These are phyloP conservation scores for Alternaria gaisen DNA, from an alignment of 2,329 filamentous ascomycete genomes.

Conservation along the genomic window DNA sequence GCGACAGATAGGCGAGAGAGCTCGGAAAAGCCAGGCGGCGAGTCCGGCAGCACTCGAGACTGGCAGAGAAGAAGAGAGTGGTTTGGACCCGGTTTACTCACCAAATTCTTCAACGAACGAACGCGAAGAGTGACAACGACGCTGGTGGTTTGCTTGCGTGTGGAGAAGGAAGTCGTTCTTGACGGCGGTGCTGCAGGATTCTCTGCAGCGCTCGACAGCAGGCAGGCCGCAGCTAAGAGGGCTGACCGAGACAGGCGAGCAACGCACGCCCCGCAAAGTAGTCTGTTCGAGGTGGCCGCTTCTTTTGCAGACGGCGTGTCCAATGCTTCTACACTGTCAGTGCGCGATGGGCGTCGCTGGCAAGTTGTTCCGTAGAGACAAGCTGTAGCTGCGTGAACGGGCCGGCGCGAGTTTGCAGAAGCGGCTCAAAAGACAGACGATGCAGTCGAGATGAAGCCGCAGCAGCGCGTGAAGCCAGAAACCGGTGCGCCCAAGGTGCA, in stretches of 20 bases:
- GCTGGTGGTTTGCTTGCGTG: slow-evolving; percentile 26
- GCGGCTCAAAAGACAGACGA: slow-evolving; percentile 27
- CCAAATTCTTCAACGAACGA: slow-evolving; percentile 39
- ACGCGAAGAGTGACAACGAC: slow-evolving; percentile 22
- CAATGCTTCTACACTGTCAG: slow-evolving; percentile 35
- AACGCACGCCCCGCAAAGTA: slow-evolving; percentile 45
- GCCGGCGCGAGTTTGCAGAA: slow-evolving; percentile 48
- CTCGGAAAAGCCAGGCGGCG: slow-evolving; percentile 43
- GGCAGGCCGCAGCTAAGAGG: slow-evolving; percentile 53
- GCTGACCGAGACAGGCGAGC: slow-evolving; percentile 51
- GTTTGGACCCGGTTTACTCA: slow-evolving; percentile 20
- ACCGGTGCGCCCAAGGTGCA: slow-evolving; percentile 30
- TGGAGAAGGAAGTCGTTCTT: slow-evolving; percentile 44
- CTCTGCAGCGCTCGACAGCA: slow-evolving; percentile 49
- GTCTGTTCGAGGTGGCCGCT: slow-evolving; percentile 37
- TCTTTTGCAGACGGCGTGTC: slow-evolving; percentile 39
- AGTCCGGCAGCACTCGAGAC: slow-evolving; percentile 14
- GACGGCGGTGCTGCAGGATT: slow-evolving; percentile 50
- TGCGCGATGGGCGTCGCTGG: slow-evolving; percentile 38
- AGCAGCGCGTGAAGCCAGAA: slow-evolving; percentile 26
- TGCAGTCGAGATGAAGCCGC: slow-evolving; percentile 28
- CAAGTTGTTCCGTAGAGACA: slow-evolving; percentile 26
- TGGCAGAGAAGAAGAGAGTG: slow-evolving; percentile 9
- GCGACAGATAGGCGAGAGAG: slow-evolving; percentile 49
- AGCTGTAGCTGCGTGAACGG: slow-evolving; percentile 44